phyloP scores from a whole-genome alignment of 2,329 filamentous ascomycete genomes.

The Fusarium acutatum region DNA sequence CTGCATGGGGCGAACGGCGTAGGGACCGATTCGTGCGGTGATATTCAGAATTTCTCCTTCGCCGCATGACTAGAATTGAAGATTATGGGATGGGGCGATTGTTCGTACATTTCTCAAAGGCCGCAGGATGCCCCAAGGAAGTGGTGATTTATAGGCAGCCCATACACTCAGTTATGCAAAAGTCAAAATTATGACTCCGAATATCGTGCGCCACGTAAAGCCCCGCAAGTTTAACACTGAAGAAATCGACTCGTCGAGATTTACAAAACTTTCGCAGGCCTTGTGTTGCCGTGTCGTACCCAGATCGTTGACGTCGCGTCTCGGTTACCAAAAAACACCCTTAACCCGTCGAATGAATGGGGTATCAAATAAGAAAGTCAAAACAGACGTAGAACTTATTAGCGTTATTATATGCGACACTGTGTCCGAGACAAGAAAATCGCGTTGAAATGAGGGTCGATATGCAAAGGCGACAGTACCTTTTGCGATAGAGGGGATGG shows the following conservation, averaged over 20 bases:
- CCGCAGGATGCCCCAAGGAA: conserved; percentile 22
- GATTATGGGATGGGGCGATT: neutral
- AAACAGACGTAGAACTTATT: conserved; percentile 5
- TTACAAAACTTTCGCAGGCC: conserved; percentile 15
- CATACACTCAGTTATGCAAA: conserved; percentile 29
- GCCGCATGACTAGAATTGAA: neutral
- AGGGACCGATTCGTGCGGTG: neutral
- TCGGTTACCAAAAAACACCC: conserved; percentile 4
- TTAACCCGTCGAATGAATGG: neutral
- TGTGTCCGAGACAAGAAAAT: neutral
- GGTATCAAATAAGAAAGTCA: conserved; percentile 8
- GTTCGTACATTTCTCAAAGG: conserved; percentile 38
- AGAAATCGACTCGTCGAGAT: neutral
- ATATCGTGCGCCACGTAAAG: neutral
- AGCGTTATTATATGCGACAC: neutral
- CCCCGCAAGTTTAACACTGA: neutral
- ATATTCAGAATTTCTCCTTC: neutral
- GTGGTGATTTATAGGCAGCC: conserved; percentile 20
- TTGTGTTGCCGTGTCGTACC: conserved; percentile 6
- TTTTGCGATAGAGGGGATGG: conserved; percentile 18
- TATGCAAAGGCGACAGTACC: conserved; percentile 23
- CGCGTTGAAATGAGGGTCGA: conserved; percentile 12
- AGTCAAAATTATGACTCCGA: neutral
- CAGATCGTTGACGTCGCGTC: conserved; percentile 15
- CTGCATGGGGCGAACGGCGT: neutral